These are phyloP conservation scores for Cryptosporidium tyzzeri DNA, from an alignment of 169 alveolate species.

Conservation along the genomic window DNA sequence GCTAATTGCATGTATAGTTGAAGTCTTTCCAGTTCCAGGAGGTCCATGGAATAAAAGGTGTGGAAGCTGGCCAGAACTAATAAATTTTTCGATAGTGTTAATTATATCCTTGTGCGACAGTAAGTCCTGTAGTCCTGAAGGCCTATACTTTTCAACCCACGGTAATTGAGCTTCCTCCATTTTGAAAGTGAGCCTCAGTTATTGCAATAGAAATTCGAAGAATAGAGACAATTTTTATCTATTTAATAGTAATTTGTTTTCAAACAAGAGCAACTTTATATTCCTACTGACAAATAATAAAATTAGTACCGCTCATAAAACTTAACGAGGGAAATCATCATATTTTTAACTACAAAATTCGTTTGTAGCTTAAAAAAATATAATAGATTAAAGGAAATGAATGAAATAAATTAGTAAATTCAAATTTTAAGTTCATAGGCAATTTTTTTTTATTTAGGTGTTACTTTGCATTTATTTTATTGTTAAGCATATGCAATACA, in stretches of 20 bases:
- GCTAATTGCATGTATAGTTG: conserved; percentile 93
- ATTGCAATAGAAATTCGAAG: neutral
- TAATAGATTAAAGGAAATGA: neutral
- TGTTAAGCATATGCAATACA: neutral
- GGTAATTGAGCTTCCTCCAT: conserved; percentile 77
- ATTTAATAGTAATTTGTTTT: neutral
- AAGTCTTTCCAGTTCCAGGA: conserved; percentile 96
- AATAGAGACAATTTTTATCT: neutral
- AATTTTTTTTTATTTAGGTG: neutral
- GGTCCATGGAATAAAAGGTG: conserved; percentile 97
- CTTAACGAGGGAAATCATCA: neutral
- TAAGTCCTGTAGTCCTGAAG: conserved; percentile 91
- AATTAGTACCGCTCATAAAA: conserved; percentile 3
- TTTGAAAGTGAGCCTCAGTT: neutral
- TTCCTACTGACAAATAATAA: neutral
- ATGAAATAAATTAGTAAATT: neutral
- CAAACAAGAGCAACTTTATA: neutral
- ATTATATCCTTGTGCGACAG: conserved; percentile 95
- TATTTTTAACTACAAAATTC: neutral
- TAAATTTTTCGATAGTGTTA: conserved; percentile 91
- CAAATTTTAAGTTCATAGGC: no score
- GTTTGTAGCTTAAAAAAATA: neutral
- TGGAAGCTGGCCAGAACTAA: conserved; percentile 94
- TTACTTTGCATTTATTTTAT: neutral
- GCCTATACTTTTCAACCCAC: conserved; percentile 96